phyloP scores from a whole-genome alignment of 108 stramenopile species.

The Asterionellopsis glacialis region DNA sequence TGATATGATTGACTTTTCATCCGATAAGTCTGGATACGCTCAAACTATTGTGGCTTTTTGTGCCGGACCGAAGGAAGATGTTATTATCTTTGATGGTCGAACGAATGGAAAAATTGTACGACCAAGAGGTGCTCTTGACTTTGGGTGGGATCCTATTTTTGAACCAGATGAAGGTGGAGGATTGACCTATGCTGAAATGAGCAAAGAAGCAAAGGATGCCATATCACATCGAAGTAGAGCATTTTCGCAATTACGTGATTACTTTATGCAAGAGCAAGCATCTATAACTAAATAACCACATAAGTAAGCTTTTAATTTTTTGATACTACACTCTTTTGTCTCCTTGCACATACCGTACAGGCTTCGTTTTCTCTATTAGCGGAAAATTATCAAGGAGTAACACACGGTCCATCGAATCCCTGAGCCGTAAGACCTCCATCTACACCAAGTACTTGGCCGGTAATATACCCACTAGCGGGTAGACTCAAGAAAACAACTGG shows the following conservation, averaged over 20 bases:
- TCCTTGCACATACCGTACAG: too few relatives aligned
- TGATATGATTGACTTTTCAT: constrained; percentile 50
- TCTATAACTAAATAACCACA: neutral
- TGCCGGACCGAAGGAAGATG: constrained; percentile 66
- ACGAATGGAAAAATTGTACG: constrained; percentile 69
- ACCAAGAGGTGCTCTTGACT: constrained; percentile 70
- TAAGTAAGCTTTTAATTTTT: neutral
- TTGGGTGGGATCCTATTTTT: constrained; percentile 94
- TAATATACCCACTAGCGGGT: constrained; percentile 86
- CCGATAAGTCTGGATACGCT: constrained; percentile 80
- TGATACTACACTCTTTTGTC: too few relatives aligned
- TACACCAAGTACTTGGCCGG: constrained; percentile 91
- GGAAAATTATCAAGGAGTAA: constrained; percentile 12
- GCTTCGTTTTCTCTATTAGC: too few relatives aligned
- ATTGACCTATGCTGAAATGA: constrained; percentile 89
- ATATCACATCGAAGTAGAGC: constrained; percentile 81
- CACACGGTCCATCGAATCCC: constrained; percentile 70
- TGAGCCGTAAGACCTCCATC: constrained; percentile 91
- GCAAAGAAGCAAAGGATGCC: constrained; percentile 74
- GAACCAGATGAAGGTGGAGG: constrained; percentile 60
- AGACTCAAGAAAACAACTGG: constrained; percentile 90
- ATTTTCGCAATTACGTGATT: constrained; percentile 46
- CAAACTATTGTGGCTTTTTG: constrained; percentile 87
- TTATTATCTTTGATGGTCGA: constrained; percentile 55
- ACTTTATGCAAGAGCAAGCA: constrained; percentile 4